These are phyloP conservation scores for Quillaja saponaria DNA, from an alignment of 306 rosid species.

Conservation along the genomic window DNA sequence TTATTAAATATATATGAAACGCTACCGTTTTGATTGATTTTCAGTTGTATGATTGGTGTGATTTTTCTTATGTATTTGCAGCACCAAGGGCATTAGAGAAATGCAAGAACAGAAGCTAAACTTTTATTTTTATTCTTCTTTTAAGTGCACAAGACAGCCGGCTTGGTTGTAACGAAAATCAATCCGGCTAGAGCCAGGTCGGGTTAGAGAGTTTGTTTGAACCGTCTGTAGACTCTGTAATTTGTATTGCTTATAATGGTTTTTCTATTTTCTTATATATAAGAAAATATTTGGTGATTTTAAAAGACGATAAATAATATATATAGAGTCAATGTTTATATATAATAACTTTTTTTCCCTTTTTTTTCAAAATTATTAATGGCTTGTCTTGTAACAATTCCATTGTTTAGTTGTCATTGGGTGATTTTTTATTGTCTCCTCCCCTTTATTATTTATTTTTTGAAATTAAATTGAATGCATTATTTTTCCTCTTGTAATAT, in stretches of 20 bases:
- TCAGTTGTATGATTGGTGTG: no score
- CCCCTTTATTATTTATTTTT: no score
- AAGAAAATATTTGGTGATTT: slow-evolving; percentile 55
- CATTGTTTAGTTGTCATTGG: slow-evolving; percentile 27
- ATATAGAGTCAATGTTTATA: slow-evolving; percentile 70
- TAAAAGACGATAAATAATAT: slow-evolving; percentile 56
- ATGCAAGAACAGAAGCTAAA: slow-evolving; percentile 75
- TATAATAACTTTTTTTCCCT: slow-evolving; percentile 36
- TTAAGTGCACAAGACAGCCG: background rate
- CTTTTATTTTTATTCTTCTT: background rate
- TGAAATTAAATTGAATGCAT: background rate
- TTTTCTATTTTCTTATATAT: slow-evolving; percentile 35
- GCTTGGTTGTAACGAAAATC: slow-evolving; percentile 25
- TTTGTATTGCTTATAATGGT: slow-evolving; percentile 18
- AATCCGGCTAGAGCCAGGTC: slow-evolving; percentile 40
- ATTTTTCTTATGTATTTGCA: slow-evolving; percentile 35
- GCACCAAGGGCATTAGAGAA: slow-evolving; percentile 90
- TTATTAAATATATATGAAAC: no score
- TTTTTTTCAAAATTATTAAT: slow-evolving; percentile 18
- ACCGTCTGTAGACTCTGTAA: slow-evolving; percentile 40
- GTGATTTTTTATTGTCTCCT: slow-evolving; percentile 4
- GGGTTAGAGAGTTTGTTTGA: slow-evolving; percentile 45
- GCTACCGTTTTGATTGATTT: no score
- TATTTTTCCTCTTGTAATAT: slow-evolving; percentile 13
- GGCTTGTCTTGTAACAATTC: slow-evolving; percentile 32